These are phyloP conservation scores for carrot (Daucus carota) DNA, from an alignment of 129 eudicot genomes.

Conservation along the genomic window DNA sequence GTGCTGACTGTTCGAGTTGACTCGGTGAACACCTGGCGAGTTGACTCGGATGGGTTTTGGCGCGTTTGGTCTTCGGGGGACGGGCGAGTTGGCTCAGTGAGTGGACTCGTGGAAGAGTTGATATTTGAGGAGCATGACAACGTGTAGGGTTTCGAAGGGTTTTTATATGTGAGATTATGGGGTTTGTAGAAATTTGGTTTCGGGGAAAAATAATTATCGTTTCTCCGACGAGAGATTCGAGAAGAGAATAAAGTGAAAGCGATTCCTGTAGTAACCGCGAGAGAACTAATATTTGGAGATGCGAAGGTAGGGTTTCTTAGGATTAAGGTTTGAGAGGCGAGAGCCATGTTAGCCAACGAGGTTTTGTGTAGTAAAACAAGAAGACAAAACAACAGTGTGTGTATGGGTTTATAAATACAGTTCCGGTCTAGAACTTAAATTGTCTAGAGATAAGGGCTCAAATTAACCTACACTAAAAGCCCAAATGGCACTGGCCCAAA, in stretches of 20 bases:
- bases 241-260: constrained; percentile 15
- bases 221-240: not conserved
- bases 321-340: constrained; percentile 54
- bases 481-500: too few species aligned
- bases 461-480: too few species aligned
- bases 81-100: constrained; percentile 28
- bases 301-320: constrained; percentile 22
- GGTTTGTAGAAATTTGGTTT: not conserved
- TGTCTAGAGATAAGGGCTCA: too few species aligned
- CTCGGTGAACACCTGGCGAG: not conserved
- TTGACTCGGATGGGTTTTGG: not conserved
- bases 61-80: constrained; percentile 6
- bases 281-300: not conserved
- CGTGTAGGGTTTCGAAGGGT: constrained; percentile 1
- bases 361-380: not conserved
- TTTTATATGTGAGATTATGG: not conserved
- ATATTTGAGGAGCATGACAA: not conserved
- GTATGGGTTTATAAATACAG: too few species aligned
- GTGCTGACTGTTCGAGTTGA: not conserved
- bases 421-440: too few species aligned
- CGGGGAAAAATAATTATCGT: not conserved
- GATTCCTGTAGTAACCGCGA: not conserved
- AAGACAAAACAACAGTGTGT: not conserved
- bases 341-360: not conserved
- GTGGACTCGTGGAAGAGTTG: not conserved